phyloP scores from a whole-genome alignment of 2,329 filamentous ascomycete species.

The Chaetomiaceae sp. region DNA sequence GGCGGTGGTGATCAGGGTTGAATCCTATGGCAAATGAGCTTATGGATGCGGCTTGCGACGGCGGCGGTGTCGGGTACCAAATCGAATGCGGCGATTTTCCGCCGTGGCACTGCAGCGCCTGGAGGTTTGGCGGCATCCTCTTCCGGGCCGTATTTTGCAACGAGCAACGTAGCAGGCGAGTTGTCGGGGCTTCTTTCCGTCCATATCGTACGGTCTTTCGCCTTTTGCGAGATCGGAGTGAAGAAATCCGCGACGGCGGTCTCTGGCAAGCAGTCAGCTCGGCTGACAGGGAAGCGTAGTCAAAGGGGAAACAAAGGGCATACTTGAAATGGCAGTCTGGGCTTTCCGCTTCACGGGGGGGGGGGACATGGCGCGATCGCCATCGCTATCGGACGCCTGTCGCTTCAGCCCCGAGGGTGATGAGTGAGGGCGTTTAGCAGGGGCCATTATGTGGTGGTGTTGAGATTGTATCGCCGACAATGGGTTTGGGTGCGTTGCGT shows the following conservation, averaged over 20 bases:
- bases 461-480: neutral
- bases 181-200: constrained; percentile 54
- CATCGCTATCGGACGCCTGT: constrained; percentile 22
- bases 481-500: neutral
- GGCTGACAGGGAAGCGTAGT: neutral
- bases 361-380: constrained; percentile 47
- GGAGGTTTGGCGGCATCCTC: constrained; percentile 11
- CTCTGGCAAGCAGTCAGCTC: constrained; percentile 40
- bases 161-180: constrained; percentile 58
- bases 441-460: constrained; percentile 4
- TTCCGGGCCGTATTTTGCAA: constrained; percentile 64
- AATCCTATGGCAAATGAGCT: constrained; percentile 56
- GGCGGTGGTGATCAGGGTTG: constrained; percentile 74
- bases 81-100: constrained; percentile 69
- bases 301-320: constrained; percentile 19
- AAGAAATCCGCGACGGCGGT: constrained; percentile 79
- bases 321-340: constrained; percentile 51
- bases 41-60: neutral
- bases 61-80: constrained; percentile 40
- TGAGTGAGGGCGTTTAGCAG: neutral
- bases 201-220: constrained; percentile 72
- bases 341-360: constrained; percentile 50
- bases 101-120: constrained; percentile 36
- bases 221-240: constrained; percentile 78
- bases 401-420: constrained; percentile 22